Conservation (phyloP, 768 basidiomycete genomes). For the Suillus occidentalis region DNA sequence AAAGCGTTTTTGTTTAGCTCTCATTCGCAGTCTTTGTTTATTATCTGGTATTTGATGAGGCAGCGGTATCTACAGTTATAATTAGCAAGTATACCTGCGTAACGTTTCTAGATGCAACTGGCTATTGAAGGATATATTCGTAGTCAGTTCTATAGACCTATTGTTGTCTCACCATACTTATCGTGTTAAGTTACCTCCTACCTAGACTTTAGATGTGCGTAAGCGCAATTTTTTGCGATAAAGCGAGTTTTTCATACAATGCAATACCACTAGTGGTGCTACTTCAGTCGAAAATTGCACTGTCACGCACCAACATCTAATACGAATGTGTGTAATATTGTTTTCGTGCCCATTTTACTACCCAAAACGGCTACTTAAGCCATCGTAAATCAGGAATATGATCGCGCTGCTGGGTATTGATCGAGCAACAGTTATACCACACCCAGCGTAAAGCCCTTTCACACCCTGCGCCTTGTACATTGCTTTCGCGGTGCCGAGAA, state of each 20-base stretch:
- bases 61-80: background rate
- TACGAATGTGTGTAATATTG: background rate
- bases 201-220: background rate
- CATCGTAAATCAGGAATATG: constrained; percentile 92
- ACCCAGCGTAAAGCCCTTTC: constrained; percentile 87
- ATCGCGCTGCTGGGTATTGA: constrained; percentile 88
- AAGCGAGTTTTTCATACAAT: background rate
- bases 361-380: constrained; percentile 56
- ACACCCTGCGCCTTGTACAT: constrained; percentile 79
- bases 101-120: background rate
- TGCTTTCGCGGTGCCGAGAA: constrained; percentile 56
- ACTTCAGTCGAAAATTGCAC: background rate
- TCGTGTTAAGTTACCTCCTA: background rate
- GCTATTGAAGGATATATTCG: background rate
- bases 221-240: background rate
- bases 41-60: background rate
- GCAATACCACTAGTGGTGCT: background rate
- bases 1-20: background rate
- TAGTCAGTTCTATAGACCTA: background rate
- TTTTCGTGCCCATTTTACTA: constrained; percentile 15
- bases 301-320: background rate
- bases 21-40: background rate
- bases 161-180: background rate
- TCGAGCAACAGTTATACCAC: constrained; percentile 85
- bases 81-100: background rate